Evolutionary conservation across 441 rosid species (phyloP).

Genomic region (Codiaeum variegatum): DNA sequence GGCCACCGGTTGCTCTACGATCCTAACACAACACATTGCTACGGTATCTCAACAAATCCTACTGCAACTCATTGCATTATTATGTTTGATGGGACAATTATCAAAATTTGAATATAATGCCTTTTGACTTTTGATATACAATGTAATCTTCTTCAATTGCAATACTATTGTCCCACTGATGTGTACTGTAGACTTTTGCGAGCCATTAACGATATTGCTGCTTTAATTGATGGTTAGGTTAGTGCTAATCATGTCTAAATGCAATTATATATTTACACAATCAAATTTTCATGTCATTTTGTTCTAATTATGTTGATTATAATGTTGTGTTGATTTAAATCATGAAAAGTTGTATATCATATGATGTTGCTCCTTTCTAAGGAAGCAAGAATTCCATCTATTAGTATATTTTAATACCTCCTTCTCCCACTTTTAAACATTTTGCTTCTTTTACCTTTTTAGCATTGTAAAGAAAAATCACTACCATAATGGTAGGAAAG

Average conservation of each 20-base stretch:
- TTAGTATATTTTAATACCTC: not conserved
- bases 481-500: not conserved
- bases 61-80: not conserved
- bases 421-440: not conserved
- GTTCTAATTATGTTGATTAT: conserved; percentile 1
- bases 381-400: not conserved
- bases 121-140: conserved; percentile 19
- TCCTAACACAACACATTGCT: not conserved
- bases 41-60: not conserved
- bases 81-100: conserved; percentile 24
- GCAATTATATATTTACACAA: conserved; percentile 13
- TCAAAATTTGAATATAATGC: conserved; percentile 18
- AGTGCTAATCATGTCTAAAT: conserved; percentile 28
- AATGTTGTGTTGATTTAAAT: not conserved
- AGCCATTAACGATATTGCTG: conserved; percentile 18
- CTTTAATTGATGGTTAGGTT: conserved; percentile 18
- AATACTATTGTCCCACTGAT: conserved; percentile 16
- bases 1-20: not conserved
- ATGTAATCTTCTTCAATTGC: conserved; percentile 11
- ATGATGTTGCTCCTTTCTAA: conserved; percentile 11
- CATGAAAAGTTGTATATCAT: conserved; percentile 5
- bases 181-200: conserved; percentile 3
- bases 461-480: conserved; percentile 2
- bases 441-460: not conserved
- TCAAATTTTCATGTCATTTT: not conserved